Percentiles rank a stretch among this genome's conserved stretches.
Conservation (phyloP, 345 rosid genomes). For the Alliaria petiolata region DNA sequence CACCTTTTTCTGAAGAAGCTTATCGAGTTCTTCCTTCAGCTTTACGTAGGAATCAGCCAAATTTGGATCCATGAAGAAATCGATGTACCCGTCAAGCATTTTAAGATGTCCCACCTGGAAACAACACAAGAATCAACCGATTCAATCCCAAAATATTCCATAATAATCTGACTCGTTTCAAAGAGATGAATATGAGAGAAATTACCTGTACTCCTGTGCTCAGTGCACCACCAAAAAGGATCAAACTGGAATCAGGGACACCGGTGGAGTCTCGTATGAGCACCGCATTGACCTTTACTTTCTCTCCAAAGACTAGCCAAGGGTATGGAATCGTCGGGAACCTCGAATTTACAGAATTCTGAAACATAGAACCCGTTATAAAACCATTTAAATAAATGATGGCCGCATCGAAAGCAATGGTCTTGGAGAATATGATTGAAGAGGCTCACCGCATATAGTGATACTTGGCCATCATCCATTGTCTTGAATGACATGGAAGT, state of each 20-base stretch:
- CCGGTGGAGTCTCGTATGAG: conserved; percentile 97
- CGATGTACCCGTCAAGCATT: conserved; percentile 90
- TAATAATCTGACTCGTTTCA: neutral
- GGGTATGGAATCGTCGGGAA: conserved; percentile 87
- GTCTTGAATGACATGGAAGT: conserved; percentile 95
- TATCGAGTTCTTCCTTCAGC: conserved; percentile 79
- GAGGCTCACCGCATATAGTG: conserved; percentile 68
- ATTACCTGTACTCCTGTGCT: conserved; percentile 68
- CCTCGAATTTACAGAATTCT: conserved; percentile 97
- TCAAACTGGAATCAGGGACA: conserved; percentile 83
- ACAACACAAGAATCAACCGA: conserved; percentile 1
- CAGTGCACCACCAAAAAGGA: conserved; percentile 85
- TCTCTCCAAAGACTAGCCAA: conserved; percentile 97
- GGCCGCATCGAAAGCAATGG: neutral
- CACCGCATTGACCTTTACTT: conserved; percentile 88
- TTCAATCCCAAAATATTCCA: neutral
- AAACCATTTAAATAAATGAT: neutral
- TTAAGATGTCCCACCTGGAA: conserved; percentile 85
- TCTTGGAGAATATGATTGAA: conserved; percentile 1
- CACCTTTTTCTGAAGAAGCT: conserved; percentile 72
- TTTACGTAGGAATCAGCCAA: conserved; percentile 82
- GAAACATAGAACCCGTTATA: conserved; percentile 7
- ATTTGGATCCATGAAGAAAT: conserved; percentile 89
- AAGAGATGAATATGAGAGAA: neutral
- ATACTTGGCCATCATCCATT: conserved; percentile 96